Evolutionary conservation across 805 yeast genomes (phyloP).

Genomic region (Wickerhamomyces chaumierensis): DNA sequence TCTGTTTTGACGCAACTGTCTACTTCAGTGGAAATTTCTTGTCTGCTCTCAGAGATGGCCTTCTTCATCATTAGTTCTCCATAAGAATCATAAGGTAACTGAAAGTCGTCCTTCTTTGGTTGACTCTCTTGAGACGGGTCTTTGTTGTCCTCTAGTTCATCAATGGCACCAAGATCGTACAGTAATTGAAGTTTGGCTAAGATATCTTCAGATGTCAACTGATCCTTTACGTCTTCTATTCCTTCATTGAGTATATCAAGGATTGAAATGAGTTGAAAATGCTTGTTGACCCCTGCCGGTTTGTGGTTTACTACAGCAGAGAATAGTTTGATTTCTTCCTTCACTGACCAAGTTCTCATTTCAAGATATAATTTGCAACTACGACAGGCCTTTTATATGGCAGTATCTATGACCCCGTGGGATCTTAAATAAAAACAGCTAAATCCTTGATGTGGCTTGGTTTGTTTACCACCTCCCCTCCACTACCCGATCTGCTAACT

Average conservation of each 20-base stretch:
- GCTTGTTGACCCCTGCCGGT: constrained; percentile 45
- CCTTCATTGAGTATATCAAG: constrained; percentile 10
- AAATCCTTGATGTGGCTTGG: too few relatives aligned
- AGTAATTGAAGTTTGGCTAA: constrained; percentile 43
- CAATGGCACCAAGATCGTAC: constrained; percentile 49
- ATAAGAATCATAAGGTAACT: constrained; percentile 6
- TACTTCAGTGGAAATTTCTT: not conserved
- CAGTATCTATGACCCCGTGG: too few relatives aligned
- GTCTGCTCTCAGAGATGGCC: constrained; percentile 14
- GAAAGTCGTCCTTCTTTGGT: constrained; percentile 3
- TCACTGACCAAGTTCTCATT: constrained; percentile 37
- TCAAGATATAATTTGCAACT: too few relatives aligned
- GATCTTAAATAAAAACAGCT: too few relatives aligned
- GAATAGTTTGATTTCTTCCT: constrained; percentile 52
- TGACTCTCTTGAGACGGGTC: constrained; percentile 7
- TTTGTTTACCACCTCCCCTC: too few relatives aligned
- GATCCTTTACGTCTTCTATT: constrained; percentile 18
- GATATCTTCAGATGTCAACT: constrained; percentile 35
- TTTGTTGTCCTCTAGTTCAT: constrained; percentile 34
- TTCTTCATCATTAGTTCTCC: constrained; percentile 24
- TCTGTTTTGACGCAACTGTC: constrained; percentile 2
- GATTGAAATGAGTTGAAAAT: constrained; percentile 27
- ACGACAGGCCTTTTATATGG: too few relatives aligned
- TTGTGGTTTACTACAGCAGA: constrained; percentile 51
- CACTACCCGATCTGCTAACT: too few relatives aligned